Evolutionary conservation across 306 rosid species (phyloP).

Genomic region (Carpinus viminea): DNA sequence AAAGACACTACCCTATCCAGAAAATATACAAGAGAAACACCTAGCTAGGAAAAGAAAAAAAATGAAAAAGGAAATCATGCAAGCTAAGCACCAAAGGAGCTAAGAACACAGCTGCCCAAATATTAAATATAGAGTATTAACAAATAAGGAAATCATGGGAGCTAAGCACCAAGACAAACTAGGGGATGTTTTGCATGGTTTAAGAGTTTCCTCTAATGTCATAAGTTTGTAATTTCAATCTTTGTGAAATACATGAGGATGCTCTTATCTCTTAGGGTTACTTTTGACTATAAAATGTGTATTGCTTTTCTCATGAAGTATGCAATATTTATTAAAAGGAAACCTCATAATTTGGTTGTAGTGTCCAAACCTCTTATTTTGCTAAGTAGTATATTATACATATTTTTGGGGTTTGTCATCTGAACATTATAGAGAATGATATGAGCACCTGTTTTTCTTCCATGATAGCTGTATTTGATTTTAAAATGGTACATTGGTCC

Average conservation of each 20-base stretch:
- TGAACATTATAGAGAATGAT: background rate
- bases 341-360: background rate
- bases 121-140: too few species aligned
- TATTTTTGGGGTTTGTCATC: background rate
- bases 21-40: too few species aligned
- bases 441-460: too few species aligned
- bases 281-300: background rate
- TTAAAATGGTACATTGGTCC: too few species aligned
- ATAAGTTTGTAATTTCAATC: background rate
- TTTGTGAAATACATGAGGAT: background rate
- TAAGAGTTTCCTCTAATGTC: background rate
- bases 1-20: too few species aligned
- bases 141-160: too few species aligned
- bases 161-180: background rate
- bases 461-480: too few species aligned
- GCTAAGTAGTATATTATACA: background rate
- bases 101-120: too few species aligned
- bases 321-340: background rate
- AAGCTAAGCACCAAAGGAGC: too few species aligned
- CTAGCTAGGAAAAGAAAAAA: too few species aligned
- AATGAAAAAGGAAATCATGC: too few species aligned
- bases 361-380: background rate
- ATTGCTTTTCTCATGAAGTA: background rate
- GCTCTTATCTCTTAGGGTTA: background rate
- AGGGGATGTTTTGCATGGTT: background rate